Conservation (phyloP, 345 rosid genomes). For the Eucalyptus coolabah region DNA sequence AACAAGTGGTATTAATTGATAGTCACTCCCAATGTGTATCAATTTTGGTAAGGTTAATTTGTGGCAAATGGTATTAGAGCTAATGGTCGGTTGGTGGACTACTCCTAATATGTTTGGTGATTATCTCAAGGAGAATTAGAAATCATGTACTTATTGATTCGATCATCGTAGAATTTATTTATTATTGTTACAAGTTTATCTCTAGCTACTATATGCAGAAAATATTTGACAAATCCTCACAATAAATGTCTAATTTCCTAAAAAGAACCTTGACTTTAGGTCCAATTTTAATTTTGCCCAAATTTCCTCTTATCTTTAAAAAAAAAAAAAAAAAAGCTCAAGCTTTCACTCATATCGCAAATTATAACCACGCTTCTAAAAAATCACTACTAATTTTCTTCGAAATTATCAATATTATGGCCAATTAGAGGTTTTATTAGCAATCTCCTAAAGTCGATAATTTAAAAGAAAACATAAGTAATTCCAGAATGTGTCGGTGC, state of each 20-base stretch:
- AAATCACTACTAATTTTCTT: background rate
- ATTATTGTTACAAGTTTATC: background rate
- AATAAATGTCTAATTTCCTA: background rate
- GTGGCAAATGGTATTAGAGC: no score
- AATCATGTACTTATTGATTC: background rate
- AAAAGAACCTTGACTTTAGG: background rate
- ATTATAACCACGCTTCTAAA: rapidly evolving
- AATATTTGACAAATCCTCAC: background rate
- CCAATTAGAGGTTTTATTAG: background rate
- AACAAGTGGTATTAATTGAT: no score
- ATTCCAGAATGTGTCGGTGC: rapidly evolving
- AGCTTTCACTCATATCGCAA: no score
- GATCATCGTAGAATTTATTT: background rate
- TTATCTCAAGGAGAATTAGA: background rate
- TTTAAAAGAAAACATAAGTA: background rate
- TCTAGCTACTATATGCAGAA: background rate
- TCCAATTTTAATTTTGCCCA: rapidly evolving
- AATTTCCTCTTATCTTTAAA: background rate
- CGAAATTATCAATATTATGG: background rate
- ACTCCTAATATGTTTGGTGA: no score
- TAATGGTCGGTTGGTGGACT: no score
- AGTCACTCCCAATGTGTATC: no score
- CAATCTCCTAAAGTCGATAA: rapidly evolving
- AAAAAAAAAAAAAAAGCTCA: background rate
- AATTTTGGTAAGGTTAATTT: no score